Base-by-base conservation (phyloP, 352 stramenopile species). In the Globisporangium nodosum region DNA sequence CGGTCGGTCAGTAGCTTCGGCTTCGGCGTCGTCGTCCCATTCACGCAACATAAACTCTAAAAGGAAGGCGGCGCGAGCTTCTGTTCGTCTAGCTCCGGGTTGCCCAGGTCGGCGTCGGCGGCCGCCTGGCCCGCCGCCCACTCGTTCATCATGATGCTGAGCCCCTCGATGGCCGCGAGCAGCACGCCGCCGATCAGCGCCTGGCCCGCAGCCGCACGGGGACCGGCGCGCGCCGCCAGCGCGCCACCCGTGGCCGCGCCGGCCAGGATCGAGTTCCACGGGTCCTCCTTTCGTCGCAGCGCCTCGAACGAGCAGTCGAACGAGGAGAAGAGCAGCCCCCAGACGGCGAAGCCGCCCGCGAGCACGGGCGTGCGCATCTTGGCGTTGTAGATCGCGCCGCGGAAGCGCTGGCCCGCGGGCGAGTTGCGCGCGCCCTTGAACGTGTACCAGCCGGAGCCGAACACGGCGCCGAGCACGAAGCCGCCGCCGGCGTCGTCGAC, bases 261-360 rank as follows among this genome's bases (percentile, higher is more conserved):
- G 33, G 91, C 94, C 42, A 99, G 71, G 61, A 99, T 99, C n/a
- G 96, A 98, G 74, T 99, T 99, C 96, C 97, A 99, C 45, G 97
- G 95, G 85, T 99, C 97, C 84, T 99, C 97, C 79, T 98, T 99
- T 76, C 97, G 92, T 72, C 97, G 91, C 57, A 99, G 74, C 35
- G 94, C 92, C 52, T 97, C 97, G 45, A 99, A 90, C 27, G 88
- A 96, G 75, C 97, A 99, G 78, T 99, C 97, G 65, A 96, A 99
- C 43, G 88, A 96, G 33, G 97, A 98, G 80, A 99, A 99, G 7
- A 99, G 77, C 60, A 97, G 79, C 47, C 97, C 97, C 97, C 97
- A 99, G 24, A 98, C 90, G 1, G 92, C 92, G 60, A 98, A 98
- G 49, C 88, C 92, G 42, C 89, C 89, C 6, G 85, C 96, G 56